Base-by-base conservation (phyloP, 2,329 filamentous ascomycete species). In the Biscogniauxia marginata region DNA sequence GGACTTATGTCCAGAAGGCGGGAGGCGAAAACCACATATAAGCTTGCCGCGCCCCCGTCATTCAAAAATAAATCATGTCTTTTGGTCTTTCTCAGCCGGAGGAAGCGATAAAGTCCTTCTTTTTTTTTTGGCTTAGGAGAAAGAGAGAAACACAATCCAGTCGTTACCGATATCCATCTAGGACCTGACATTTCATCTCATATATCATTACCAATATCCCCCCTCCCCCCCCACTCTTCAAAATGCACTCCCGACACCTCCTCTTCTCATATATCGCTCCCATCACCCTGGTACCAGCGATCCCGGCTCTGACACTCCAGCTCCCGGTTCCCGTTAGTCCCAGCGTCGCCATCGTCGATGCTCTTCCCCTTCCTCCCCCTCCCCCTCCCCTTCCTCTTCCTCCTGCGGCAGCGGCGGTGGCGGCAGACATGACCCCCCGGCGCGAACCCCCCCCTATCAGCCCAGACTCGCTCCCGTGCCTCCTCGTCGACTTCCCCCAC, bases 401-500 rank as follows among this genome's bases (percentile, higher is more conserved):
- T 30, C 30, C 9, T n/a, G n/a, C n/a, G n/a, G n/a, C n/a, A n/a
- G n/a, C n/a, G n/a, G n/a, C n/a, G n/a, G n/a, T n/a, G n/a, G n/a
- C n/a, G n/a, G n/a, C n/a, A n/a, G n/a, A n/a, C n/a, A n/a, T n/a
- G n/a, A n/a, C n/a, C n/a, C n/a, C n/a, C n/a, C n/a, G n/a, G n/a
- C n/a, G n/a, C n/a, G n/a, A n/a, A n/a, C n/a, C n/a, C n/a, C n/a
- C n/a, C n/a, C n/a, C n/a, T n/a, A n/a, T n/a, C n/a, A n/a, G n/a
- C n/a, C n/a, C 48, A 2, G 45, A 46, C 8, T 18, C 47, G 43
- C 16, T 46, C 1, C 16, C 53, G 23, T 65, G 63, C 53, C 22
- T 43, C 0, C 54, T 65, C 2, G 57, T 56, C 46, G 47, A 51
- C 46, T 61, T 53, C 48, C 55, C 60, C 18, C 47, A 52, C 2